Evolutionary conservation across 2,329 filamentous ascomycete genomes (phyloP).

Genomic region (Ploettnerulaceae sp.): DNA sequence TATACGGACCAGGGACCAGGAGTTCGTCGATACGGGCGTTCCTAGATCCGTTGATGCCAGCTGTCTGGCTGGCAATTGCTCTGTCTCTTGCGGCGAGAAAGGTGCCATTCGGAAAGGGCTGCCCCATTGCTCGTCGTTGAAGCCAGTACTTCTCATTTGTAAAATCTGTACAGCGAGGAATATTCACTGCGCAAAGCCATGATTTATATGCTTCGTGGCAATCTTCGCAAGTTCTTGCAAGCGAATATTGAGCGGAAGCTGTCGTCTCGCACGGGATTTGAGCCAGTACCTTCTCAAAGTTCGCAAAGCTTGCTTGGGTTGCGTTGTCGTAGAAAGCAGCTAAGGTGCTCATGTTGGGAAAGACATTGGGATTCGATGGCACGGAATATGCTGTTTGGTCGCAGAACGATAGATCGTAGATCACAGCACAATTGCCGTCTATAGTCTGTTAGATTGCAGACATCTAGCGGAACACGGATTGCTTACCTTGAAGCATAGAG

Average conservation of each 20-base stretch:
- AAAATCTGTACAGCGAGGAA: constrained; percentile 89
- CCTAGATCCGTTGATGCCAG: constrained; percentile 51
- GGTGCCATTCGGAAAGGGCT: constrained; percentile 66
- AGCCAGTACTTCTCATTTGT: constrained; percentile 45
- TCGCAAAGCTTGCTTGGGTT: constrained; percentile 62
- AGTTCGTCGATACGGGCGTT: constrained; percentile 66
- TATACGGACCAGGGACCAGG: constrained; percentile 83
- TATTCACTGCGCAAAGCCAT: constrained; percentile 91
- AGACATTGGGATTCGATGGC: constrained; percentile 66
- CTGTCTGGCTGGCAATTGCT: constrained; percentile 19
- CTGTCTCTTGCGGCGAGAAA: constrained; percentile 40
- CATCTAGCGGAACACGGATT: not conserved
- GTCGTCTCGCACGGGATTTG: constrained; percentile 82
- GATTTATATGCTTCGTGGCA: constrained; percentile 80
- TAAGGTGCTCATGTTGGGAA: constrained; percentile 56
- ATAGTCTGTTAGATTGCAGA: constrained; percentile 12
- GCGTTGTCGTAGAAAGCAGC: constrained; percentile 73
- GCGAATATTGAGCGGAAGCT: constrained; percentile 70
- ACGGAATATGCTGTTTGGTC: constrained; percentile 86
- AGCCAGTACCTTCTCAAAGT: constrained; percentile 76
- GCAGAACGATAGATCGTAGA: constrained; percentile 87
- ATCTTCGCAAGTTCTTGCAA: constrained; percentile 69
- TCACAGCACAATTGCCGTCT: constrained; percentile 78
- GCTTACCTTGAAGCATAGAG: constrained; percentile 68
- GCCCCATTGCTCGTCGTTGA: constrained; percentile 65